Evolutionary conservation across 2,329 filamentous ascomycete species (phyloP).

Genomic region (Lasiodiplodia gonubiensis): DNA sequence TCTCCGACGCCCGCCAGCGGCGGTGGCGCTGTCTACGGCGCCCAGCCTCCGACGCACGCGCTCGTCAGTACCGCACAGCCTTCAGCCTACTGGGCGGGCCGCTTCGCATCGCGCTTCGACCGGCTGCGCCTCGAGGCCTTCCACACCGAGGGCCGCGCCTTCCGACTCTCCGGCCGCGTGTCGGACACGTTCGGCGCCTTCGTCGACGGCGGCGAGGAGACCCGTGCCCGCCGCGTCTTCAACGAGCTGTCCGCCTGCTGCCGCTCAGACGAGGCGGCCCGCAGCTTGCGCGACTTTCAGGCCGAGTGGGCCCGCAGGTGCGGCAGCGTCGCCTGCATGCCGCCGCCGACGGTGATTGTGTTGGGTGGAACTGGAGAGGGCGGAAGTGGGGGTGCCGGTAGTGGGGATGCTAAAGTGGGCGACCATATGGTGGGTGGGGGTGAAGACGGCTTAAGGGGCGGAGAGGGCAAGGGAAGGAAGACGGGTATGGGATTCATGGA

Average conservation of each 20-base stretch:
- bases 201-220: constrained; percentile 57
- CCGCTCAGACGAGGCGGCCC: constrained; percentile 42
- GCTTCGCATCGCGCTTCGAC: constrained; percentile 64
- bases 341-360: background rate
- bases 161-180: constrained; percentile 59
- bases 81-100: constrained; percentile 66
- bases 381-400: background rate
- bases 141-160: constrained; percentile 62
- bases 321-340: constrained; percentile 12
- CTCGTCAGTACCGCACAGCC: constrained; percentile 44
- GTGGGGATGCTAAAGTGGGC: background rate
- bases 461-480: constrained; percentile 33
- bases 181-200: constrained; percentile 34
- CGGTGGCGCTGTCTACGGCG: background rate
- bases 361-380: background rate
- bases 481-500: constrained; percentile 37
- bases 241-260: constrained; percentile 43
- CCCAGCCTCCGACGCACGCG: background rate
- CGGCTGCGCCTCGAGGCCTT: constrained; percentile 55
- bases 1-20: background rate
- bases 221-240: constrained; percentile 45
- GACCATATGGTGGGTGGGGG: constrained; percentile 10
- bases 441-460: background rate
- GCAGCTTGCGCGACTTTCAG: constrained; percentile 37
- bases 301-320: constrained; percentile 7